A percentile compares a stretch with the other conserved stretches of the same genome.
phyloP scores from a whole-genome alignment of 257 asterid species.

The Solanum phureja region DNA sequence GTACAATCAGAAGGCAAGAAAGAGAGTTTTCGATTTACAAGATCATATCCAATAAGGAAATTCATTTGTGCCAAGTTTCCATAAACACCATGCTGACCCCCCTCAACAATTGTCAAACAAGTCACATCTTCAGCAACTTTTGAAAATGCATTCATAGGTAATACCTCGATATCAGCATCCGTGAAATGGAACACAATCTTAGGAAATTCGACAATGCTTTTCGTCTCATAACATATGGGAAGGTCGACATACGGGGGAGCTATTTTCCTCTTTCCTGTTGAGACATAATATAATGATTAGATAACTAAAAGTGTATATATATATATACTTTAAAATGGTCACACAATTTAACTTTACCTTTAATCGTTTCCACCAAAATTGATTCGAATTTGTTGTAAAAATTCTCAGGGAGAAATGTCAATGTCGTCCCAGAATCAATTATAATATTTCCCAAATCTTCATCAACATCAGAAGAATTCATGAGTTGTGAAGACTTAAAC shows the following conservation, averaged over 20 bases:
- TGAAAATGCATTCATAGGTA: constrained; percentile 16
- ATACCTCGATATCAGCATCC: constrained; percentile 34
- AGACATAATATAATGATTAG: background rate
- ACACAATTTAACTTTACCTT: background rate
- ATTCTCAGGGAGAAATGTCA: constrained; percentile 26
- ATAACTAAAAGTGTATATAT: background rate
- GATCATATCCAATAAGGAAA: constrained; percentile 43
- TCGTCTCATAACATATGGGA: background rate
- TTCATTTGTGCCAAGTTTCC: constrained; percentile 47
- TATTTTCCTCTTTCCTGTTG: background rate
- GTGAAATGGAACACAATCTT: constrained; percentile 22
- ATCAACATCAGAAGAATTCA: background rate
- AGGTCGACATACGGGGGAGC: background rate
- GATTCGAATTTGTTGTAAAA: constrained; percentile 16
- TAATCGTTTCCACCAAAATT: background rate
- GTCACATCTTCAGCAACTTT: constrained; percentile 17
- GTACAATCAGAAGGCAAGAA: constrained; percentile 37
- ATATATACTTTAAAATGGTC: background rate
- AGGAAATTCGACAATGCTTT: constrained; percentile 4
- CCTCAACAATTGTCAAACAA: constrained; percentile 27
- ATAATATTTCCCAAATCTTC: constrained; percentile 29
- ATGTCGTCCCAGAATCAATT: constrained; percentile 54
- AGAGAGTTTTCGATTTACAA: constrained; percentile 11
- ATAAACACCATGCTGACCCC: constrained; percentile 7
- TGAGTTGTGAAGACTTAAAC: background rate